phyloP scores from a whole-genome alignment of 768 basidiomycete genomes.

The Lactifluus pinguis region DNA sequence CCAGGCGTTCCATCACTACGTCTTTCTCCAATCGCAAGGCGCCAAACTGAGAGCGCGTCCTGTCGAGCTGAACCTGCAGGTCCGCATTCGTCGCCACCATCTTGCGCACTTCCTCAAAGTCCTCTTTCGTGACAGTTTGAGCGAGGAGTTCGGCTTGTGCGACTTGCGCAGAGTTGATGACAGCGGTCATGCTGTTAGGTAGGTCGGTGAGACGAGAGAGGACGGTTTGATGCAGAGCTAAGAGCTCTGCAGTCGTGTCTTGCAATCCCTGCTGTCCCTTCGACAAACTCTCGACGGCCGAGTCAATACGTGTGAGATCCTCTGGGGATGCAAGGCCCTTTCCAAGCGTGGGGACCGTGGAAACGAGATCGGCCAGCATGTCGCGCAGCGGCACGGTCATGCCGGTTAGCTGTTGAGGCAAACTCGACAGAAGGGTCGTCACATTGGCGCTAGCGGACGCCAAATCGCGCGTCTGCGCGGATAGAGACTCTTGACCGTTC shows the following conservation, averaged over 20 bases:
- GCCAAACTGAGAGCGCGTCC: conserved; percentile 69
- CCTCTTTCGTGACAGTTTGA: conserved; percentile 47
- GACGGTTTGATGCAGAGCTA: conserved; percentile 43
- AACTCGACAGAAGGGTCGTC: conserved; percentile 32
- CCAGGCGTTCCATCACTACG: conserved; percentile 51
- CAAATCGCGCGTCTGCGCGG: conserved; percentile 32
- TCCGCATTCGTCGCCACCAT: conserved; percentile 47
- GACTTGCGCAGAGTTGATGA: conserved; percentile 47
- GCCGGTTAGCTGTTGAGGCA: conserved; percentile 40
- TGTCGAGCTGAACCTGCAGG: conserved; percentile 61
- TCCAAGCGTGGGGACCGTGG: conserved; percentile 16
- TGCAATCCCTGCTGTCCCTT: conserved; percentile 42
- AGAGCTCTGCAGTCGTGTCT: conserved; percentile 40
- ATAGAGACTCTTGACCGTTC: conserved; percentile 35
- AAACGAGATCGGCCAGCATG: conserved; percentile 22
- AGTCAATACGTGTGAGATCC: conserved; percentile 37
- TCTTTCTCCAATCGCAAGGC: conserved; percentile 81
- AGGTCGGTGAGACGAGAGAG: conserved; percentile 46
- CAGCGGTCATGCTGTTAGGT: conserved; percentile 48
- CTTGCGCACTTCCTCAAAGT: conserved; percentile 62
- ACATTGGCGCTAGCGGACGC: conserved; percentile 34
- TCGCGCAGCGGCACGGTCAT: conserved; percentile 37
- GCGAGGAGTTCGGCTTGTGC: conserved; percentile 56
- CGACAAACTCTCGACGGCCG: conserved; percentile 39
- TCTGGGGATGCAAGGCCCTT: conserved; percentile 17